phyloP scores from a whole-genome alignment of 306 rosid species.

The Malus fusca region DNA sequence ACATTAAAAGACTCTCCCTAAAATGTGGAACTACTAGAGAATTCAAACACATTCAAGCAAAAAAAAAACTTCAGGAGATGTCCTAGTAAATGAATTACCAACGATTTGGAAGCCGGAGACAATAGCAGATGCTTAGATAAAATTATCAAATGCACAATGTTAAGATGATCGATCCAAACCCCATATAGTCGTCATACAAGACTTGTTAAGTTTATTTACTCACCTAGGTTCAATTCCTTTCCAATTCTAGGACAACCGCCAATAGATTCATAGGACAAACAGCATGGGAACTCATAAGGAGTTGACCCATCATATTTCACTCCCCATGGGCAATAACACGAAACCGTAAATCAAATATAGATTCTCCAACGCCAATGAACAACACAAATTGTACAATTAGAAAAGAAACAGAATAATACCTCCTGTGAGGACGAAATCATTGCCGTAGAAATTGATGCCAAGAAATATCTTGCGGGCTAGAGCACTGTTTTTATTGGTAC shows the following conservation, averaged over 20 bases:
- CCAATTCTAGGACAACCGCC: too few species aligned
- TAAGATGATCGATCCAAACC: neutral
- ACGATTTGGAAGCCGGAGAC: neutral
- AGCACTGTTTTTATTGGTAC: constrained; percentile 32
- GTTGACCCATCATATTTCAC: neutral
- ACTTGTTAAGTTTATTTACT: neutral
- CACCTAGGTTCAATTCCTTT: neutral
- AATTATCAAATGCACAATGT: neutral
- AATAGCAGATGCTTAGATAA: neutral
- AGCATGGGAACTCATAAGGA: neutral
- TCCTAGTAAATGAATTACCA: neutral
- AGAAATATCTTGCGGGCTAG: constrained; percentile 62
- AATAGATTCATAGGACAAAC: neutral
- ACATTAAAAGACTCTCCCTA: neutral
- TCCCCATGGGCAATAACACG: neutral
- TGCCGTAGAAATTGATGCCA: constrained; percentile 93
- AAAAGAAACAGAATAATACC: constrained; percentile 29
- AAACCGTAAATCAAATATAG: neutral
- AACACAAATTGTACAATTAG: neutral
- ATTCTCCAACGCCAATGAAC: neutral
- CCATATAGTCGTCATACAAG: neutral
- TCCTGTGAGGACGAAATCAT: constrained; percentile 65
- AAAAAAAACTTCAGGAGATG: neutral
- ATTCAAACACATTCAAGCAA: neutral
- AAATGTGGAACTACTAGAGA: neutral